Evolutionary conservation across 768 basidiomycete genomes (phyloP).

Genomic region (Porpolomopsis calyptriformis): DNA sequence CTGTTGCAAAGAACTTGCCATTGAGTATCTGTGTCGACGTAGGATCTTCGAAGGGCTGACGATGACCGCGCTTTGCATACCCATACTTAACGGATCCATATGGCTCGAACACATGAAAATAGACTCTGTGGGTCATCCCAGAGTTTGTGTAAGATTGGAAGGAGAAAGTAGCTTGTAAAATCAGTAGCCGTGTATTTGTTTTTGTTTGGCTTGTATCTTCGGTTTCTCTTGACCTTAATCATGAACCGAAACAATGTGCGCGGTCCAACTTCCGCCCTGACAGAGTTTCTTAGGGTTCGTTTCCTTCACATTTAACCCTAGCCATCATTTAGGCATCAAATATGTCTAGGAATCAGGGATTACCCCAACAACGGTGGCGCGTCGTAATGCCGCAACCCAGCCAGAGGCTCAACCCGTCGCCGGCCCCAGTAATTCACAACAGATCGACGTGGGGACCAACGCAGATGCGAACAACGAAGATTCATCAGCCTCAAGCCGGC

Average conservation of each 20-base stretch:
- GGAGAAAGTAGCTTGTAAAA: too few species aligned
- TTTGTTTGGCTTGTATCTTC: background rate
- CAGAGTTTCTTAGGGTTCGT: slow-evolving; percentile 65
- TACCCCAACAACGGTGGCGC: slow-evolving; percentile 36
- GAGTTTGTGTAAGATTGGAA: too few species aligned
- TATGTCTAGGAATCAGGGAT: slow-evolving; percentile 34
- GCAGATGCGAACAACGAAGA: slow-evolving; percentile 11
- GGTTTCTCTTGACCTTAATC: background rate
- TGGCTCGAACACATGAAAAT: too few species aligned
- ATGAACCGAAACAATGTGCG: slow-evolving; percentile 45
- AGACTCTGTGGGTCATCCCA: too few species aligned
- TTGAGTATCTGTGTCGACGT: too few species aligned
- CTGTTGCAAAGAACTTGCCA: too few species aligned
- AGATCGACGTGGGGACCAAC: slow-evolving; percentile 10
- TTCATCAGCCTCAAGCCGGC: slow-evolving; percentile 8
- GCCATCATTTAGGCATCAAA: background rate
- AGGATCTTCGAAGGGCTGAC: too few species aligned
- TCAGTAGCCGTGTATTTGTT: too few species aligned
- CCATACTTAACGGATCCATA: too few species aligned
- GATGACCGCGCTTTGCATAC: too few species aligned
- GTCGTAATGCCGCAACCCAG: slow-evolving; percentile 20
- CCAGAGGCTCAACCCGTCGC: slow-evolving; percentile 30
- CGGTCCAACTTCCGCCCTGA: slow-evolving; percentile 75
- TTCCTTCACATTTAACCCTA: background rate
- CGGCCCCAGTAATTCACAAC: slow-evolving; percentile 29